These are phyloP conservation scores for Monosporascus sp. DNA, from an alignment of 2,329 filamentous ascomycete genomes.

Conservation along the genomic window DNA sequence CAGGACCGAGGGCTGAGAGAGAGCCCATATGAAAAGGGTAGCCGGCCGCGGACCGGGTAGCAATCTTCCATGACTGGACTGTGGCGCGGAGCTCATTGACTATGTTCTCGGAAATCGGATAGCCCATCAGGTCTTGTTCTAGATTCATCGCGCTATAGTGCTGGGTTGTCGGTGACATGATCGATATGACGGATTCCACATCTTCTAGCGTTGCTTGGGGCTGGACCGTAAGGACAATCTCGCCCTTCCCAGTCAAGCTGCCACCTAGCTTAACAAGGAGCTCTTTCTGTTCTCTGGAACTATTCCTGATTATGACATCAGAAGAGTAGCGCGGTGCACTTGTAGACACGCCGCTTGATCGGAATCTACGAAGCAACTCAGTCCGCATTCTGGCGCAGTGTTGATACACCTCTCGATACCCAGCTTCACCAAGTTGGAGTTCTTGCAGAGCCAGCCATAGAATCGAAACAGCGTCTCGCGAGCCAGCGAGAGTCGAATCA, in stretches of 20 bases:
- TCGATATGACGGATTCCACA: not conserved
- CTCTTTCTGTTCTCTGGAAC: not conserved
- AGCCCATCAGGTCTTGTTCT: not conserved
- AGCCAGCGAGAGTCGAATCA: slow-evolving; percentile 7
- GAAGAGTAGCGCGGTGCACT: not conserved
- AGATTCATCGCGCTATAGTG: no score
- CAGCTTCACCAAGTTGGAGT: slow-evolving; percentile 1
- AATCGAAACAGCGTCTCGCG: slow-evolving; percentile 6
- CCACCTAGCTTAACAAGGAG: slow-evolving; percentile 1
- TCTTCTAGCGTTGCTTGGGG: not conserved
- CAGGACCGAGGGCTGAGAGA: slow-evolving; percentile 6
- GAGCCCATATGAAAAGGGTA: slow-evolving; percentile 7
- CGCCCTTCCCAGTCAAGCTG: not conserved
- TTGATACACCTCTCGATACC: slow-evolving; percentile 1
- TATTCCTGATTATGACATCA: slow-evolving; percentile 1
- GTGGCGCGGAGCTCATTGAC: not conserved
- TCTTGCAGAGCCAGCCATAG: slow-evolving; percentile 7
- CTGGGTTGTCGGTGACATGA: not conserved
- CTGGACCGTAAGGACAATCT: not conserved
- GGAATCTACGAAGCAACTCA: not conserved
- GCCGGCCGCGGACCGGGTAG: slow-evolving; percentile 3
- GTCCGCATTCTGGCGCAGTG: not conserved
- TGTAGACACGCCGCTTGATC: not conserved
- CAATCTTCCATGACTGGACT: slow-evolving; percentile 6
- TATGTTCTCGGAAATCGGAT: not conserved